A percentile compares a stretch with the other conserved stretches of the same genome.
Conservation (phyloP, 768 basidiomycete genomes). For the Megacollybia marginata region DNA sequence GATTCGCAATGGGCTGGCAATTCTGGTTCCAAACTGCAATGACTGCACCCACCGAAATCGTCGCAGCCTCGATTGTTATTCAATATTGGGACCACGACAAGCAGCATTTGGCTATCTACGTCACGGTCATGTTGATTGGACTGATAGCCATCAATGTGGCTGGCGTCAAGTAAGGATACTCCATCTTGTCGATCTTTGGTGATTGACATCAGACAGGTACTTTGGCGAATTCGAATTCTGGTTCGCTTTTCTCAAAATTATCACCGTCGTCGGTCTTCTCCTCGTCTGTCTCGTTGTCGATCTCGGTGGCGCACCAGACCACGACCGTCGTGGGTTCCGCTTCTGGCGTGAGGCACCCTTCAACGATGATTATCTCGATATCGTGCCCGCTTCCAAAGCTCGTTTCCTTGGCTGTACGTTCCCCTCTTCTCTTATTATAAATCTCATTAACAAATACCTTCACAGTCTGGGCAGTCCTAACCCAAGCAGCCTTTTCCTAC, state of each 20-base stretch:
- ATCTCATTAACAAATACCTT: slow-evolving; percentile 12
- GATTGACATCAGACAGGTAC: slow-evolving; percentile 7
- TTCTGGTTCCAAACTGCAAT: slow-evolving; percentile 36
- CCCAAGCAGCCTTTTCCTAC: slow-evolving; percentile 50
- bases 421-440: slow-evolving; percentile 8
- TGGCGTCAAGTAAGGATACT: slow-evolving; percentile 24
- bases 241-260: slow-evolving; percentile 39
- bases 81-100: slow-evolving; percentile 30
- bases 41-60: slow-evolving; percentile 42
- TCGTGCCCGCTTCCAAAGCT: slow-evolving; percentile 19
- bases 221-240: slow-evolving; percentile 53
- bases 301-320: slow-evolving; percentile 40
- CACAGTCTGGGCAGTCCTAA: background rate
- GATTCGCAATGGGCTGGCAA: slow-evolving; percentile 39
- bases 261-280: slow-evolving; percentile 30
- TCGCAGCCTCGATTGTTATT: slow-evolving; percentile 44
- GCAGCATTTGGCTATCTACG: slow-evolving; percentile 5
- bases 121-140: slow-evolving; percentile 1
- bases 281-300: slow-evolving; percentile 38
- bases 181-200: no score
- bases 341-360: slow-evolving; percentile 30
- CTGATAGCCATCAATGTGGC: slow-evolving; percentile 22
- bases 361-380: slow-evolving; percentile 7
- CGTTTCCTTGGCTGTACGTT: slow-evolving; percentile 44
- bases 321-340: slow-evolving; percentile 36